phyloP scores from a whole-genome alignment of 768 basidiomycete species.

The Mycena belliarum region DNA sequence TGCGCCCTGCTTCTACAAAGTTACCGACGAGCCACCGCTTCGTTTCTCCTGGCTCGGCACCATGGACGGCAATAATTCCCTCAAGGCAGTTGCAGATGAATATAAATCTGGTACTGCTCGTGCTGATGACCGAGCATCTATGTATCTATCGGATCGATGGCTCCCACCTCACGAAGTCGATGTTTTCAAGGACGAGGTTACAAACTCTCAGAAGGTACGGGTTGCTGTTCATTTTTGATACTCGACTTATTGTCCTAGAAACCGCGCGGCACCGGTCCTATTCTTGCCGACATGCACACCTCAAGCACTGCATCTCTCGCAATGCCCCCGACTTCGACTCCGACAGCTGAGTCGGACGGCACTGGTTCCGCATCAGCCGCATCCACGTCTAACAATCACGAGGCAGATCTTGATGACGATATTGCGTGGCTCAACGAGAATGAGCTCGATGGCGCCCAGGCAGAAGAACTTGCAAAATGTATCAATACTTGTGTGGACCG shows the following conservation, averaged over 20 bases:
- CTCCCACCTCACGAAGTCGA: neutral
- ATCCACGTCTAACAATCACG: neutral
- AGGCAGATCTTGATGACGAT: neutral
- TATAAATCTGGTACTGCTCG: neutral
- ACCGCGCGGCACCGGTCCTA: neutral
- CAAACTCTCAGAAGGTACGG: neutral
- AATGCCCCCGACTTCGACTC: neutral
- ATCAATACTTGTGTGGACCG: no score
- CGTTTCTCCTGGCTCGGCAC: neutral
- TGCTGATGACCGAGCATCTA: neutral
- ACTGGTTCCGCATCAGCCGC: neutral
- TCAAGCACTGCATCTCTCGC: neutral
- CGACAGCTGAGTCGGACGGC: neutral
- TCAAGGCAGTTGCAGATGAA: constrained; percentile 19
- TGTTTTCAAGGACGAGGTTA: neutral
- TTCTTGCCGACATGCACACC: neutral
- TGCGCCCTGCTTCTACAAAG: constrained; percentile 1
- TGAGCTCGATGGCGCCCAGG: neutral
- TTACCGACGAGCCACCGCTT: neutral
- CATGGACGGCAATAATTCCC: constrained; percentile 23
- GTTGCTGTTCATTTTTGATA: neutral
- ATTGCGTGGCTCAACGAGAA: constrained; percentile 1
- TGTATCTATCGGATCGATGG: neutral
- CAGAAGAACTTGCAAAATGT: neutral
- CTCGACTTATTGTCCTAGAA: neutral